A percentile compares a stretch with the other conserved stretches of the same genome.
These are phyloP conservation scores for Hermanozyma aechmeae DNA, from an alignment of 805 yeast genomes.

Conservation along the genomic window DNA sequence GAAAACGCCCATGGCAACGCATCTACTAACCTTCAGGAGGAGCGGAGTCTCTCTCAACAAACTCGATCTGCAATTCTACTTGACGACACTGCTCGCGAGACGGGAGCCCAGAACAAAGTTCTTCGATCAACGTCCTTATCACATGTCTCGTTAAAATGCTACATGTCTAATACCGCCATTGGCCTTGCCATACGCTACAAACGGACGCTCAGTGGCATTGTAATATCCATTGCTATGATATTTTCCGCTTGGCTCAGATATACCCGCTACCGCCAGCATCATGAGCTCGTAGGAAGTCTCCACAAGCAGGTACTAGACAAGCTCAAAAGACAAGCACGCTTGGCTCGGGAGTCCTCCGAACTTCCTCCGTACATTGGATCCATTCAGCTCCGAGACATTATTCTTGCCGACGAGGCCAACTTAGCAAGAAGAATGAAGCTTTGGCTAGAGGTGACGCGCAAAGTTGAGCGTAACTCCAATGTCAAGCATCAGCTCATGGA, in stretches of 20 bases:
- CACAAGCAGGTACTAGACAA: conserved; percentile 40
- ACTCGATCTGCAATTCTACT: conserved; percentile 14
- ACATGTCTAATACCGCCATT: conserved; percentile 42
- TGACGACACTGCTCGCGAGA: conserved; percentile 30
- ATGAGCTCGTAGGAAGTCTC: conserved; percentile 33
- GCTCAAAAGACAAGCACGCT: conserved; percentile 37
- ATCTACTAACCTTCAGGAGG: conserved; percentile 18
- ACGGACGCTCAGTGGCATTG: conserved; percentile 7
- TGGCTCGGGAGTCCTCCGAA: conserved; percentile 18
- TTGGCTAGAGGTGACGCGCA: conserved; percentile 51
- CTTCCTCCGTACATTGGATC: conserved; percentile 47
- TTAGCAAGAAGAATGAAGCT: conserved; percentile 26
- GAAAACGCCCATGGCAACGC: neutral
- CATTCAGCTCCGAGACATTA: conserved; percentile 63
- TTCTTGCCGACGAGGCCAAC: conserved; percentile 34
- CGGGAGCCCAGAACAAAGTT: conserved; percentile 40
- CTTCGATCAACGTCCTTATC: conserved; percentile 67
- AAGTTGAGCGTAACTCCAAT: conserved; percentile 58
- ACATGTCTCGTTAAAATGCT: conserved; percentile 50
- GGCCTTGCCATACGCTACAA: conserved; percentile 23
- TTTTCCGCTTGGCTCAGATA: neutral
- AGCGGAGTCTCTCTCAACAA: too few relatives aligned
- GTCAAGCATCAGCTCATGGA: conserved; percentile 57
- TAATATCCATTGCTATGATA: conserved; percentile 8
- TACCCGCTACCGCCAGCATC: conserved; percentile 9